A percentile compares a stretch with the other conserved stretches of the same genome.
These are phyloP conservation scores for Rhododendron mucronatum DNA, from an alignment of 148 eudicot genomes.

Conservation along the genomic window DNA sequence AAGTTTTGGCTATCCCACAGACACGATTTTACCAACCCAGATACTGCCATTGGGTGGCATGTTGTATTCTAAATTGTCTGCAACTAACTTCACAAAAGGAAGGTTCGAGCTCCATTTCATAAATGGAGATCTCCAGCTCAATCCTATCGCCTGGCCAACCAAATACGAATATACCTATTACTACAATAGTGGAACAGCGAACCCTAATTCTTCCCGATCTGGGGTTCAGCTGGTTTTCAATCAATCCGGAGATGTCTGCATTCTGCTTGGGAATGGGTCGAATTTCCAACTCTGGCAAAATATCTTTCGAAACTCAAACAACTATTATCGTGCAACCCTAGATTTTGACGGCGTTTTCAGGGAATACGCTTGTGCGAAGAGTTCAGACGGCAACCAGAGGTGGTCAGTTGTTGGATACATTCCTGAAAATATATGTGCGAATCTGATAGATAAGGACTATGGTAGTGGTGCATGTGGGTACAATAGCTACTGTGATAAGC, in stretches of 20 bases:
- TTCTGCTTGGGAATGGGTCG: not conserved
- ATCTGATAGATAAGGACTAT: not conserved
- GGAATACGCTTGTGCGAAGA: not conserved
- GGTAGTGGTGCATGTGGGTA: slow-evolving; percentile 7
- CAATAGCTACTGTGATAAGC: slow-evolving; percentile 13
- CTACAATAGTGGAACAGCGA: not conserved
- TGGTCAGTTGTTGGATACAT: not conserved
- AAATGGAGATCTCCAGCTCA: not conserved
- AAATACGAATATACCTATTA: not conserved
- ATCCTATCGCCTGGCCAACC: not conserved
- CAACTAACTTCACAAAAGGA: not conserved
- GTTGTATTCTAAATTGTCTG: not conserved
- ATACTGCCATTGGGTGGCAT: not conserved
- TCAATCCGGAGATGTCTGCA: not conserved
- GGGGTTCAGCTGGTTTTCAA: slow-evolving; percentile 1
- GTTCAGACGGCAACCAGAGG: not conserved
- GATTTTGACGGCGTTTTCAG: slow-evolving; percentile 3
- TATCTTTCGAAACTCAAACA: not conserved
- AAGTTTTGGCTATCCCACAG: not conserved
- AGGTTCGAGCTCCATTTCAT: not conserved
- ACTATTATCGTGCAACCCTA: not conserved
- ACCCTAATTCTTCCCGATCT: not conserved
- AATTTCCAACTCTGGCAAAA: not conserved
- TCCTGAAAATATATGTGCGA: not conserved
- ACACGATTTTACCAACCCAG: not conserved